Conservation (phyloP, 2,329 filamentous ascomycete species). For the Paramyrothecium roridum region DNA sequence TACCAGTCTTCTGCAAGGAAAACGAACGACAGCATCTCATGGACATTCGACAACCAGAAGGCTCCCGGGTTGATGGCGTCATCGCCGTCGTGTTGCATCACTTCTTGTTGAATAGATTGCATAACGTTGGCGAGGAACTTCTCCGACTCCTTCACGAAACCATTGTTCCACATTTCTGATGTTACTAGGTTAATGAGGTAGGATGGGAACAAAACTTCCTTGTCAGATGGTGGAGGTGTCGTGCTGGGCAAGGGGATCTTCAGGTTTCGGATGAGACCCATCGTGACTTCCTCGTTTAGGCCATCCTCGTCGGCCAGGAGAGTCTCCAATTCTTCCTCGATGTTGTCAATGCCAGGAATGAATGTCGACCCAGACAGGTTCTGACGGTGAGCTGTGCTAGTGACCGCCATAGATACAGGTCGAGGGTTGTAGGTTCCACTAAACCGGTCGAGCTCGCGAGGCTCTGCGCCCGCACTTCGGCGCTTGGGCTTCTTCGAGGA, state of each 20-base stretch:
- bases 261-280: conserved; percentile 92
- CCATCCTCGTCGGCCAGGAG: conserved; percentile 93
- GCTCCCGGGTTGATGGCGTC: conserved; percentile 95
- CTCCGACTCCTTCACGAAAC: conserved; percentile 98
- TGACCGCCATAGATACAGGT: conserved; percentile 92
- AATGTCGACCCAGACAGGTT: conserved; percentile 74
- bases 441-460: conserved; percentile 82
- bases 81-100: conserved; percentile 98
- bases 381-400: conserved; percentile 63
- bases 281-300: conserved; percentile 93
- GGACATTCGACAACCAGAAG: conserved; percentile 98
- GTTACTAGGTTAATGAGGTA: conserved; percentile 99
- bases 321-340: conserved; percentile 92
- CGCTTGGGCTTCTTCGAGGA: conserved; percentile 96
- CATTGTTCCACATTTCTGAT: conserved; percentile 99
- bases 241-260: conserved; percentile 90
- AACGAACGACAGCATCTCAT: conserved; percentile 99
- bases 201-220: conserved; percentile 97
- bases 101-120: conserved; percentile 98
- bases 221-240: conserved; percentile 89
- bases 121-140: conserved; percentile 98
- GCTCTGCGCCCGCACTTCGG: conserved; percentile 84
- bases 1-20: conserved; percentile 99
- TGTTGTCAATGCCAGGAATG: conserved; percentile 78
- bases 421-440: conserved; percentile 91